These are phyloP conservation scores for Eucalyptus erythrocorys DNA, from an alignment of 345 rosid genomes.

Conservation along the genomic window DNA sequence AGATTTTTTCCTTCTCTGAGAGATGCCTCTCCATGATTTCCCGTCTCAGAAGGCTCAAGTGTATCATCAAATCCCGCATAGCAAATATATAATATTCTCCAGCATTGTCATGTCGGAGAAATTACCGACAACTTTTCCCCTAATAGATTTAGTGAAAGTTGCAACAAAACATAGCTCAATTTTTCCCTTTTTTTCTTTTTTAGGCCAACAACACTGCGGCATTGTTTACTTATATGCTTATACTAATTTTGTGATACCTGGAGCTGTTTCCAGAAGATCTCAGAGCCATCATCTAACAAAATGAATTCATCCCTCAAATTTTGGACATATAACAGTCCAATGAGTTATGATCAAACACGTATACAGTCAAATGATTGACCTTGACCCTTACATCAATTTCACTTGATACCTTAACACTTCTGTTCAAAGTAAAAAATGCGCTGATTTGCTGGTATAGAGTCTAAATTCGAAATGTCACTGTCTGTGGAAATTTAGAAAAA, in stretches of 20 bases:
- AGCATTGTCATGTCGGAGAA: background rate
- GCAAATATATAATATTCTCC: too few species aligned
- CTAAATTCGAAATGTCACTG: background rate
- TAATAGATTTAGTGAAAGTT: background rate
- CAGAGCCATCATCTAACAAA: background rate
- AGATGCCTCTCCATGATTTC: background rate
- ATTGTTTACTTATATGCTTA: background rate
- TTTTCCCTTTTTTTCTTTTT: too few species aligned
- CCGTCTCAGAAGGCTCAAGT: background rate
- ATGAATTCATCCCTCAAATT: background rate
- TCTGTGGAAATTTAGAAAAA: background rate
- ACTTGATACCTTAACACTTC: background rate
- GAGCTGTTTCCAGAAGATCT: background rate
- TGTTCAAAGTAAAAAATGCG: too few species aligned
- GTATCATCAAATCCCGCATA: background rate
- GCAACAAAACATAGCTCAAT: background rate
- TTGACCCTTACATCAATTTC: too few species aligned
- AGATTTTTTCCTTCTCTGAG: background rate
- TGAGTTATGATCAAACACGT: background rate
- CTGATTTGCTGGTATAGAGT: background rate
- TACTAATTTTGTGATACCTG: background rate
- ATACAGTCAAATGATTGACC: background rate
- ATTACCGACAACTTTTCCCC: background rate
- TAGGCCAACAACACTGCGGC: background rate
- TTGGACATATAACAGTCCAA: background rate